These are phyloP conservation scores for Fistulina hepatica DNA, from an alignment of 1,284 basidiomycete genomes.

Conservation along the genomic window DNA sequence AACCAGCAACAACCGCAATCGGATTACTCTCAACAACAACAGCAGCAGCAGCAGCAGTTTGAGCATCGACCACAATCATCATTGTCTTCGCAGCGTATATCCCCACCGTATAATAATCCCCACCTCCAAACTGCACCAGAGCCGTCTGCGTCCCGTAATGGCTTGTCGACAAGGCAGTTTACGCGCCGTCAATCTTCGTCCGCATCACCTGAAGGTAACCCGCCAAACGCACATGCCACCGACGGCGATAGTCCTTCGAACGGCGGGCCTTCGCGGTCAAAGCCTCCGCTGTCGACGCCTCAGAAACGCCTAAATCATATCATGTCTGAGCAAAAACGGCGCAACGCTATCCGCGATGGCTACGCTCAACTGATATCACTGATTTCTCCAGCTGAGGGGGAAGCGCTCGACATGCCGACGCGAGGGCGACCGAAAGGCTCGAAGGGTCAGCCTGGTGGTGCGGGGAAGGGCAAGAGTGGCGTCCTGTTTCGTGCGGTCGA, in stretches of 20 bases:
- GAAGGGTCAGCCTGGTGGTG: conserved; percentile 52
- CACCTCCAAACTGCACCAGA: conserved; percentile 35
- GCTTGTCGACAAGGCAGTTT: too few species aligned
- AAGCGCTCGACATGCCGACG: conserved; percentile 62
- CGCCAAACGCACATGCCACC: conserved; percentile 21
- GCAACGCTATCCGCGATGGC: conserved; percentile 81
- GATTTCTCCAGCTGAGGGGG: conserved; percentile 57
- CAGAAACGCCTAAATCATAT: conserved; percentile 92
- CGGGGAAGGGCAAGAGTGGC: conserved; percentile 69
- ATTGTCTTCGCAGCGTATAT: too few species aligned
- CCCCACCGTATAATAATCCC: conserved; percentile 34
- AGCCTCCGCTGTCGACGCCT: conserved; percentile 65
- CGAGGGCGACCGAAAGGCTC: conserved; percentile 73
- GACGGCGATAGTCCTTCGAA: background rate
- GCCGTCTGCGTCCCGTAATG: conserved; percentile 27
- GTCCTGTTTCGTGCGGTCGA: conserved; percentile 72
- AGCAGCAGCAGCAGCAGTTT: too few species aligned
- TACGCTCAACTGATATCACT: conserved; percentile 75
- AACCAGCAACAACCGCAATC: conserved; percentile 24
- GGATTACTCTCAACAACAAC: conserved; percentile 16
- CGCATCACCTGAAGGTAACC: conserved; percentile 19
- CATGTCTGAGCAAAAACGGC: conserved; percentile 83
- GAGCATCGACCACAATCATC: too few species aligned
- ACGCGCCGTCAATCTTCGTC: conserved; percentile 19
- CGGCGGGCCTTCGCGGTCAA: conserved; percentile 17